Base-by-base conservation (phyloP, 805 yeast species). In the Candida chilensis region DNA sequence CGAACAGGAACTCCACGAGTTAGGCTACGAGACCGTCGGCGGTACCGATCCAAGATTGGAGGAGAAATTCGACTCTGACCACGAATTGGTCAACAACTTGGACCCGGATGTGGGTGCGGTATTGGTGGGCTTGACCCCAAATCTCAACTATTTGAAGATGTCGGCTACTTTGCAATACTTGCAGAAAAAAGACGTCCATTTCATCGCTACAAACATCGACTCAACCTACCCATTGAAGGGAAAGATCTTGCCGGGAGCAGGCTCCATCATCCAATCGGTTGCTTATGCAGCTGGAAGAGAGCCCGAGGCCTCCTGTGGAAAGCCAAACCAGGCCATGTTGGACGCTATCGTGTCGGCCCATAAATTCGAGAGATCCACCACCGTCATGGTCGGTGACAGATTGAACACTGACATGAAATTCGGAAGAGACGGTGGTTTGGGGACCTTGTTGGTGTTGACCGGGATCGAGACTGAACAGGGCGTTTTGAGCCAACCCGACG, bases 341-440 rank as follows among this genome's bases (percentile, higher is more conserved):
- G 84, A 85, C 47, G 78, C 94, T 14, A 83, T 92, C 49, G 72
- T 78, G 37, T 82, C 82, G 3, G 74, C 76, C 20, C 67, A 72
- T 34, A 53, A 69, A 13, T 60, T 74, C 20, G 75, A 75, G 31
- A 71, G 74, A 31, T 39, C 57, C 3, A 67, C 73, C 34, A 78
- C 94, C 9, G 68, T 90, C 40, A 92, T 92, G 97, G 74, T 92
- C 34, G 98, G 98, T 14, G 98, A 92, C 51, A 68, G 98, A 40
- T 64, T 92, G 35, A 90, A 92, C 52, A 92, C 98, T 1, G 98
- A 92, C 47, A 90, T 92, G 78, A 72, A 71, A 47, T 92, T 92
- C 53, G 98, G 97, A 27, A 65, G 73, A 33, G 78, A 77, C 35
- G 95, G 95, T 31, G 92, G 92, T 1, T 65, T 92, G 27, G 87